Evolutionary conservation across 768 basidiomycete species (phyloP), one percentile per base, ranked within the genome.

Genomic region (Phlebiopsis gigantea): DNA sequence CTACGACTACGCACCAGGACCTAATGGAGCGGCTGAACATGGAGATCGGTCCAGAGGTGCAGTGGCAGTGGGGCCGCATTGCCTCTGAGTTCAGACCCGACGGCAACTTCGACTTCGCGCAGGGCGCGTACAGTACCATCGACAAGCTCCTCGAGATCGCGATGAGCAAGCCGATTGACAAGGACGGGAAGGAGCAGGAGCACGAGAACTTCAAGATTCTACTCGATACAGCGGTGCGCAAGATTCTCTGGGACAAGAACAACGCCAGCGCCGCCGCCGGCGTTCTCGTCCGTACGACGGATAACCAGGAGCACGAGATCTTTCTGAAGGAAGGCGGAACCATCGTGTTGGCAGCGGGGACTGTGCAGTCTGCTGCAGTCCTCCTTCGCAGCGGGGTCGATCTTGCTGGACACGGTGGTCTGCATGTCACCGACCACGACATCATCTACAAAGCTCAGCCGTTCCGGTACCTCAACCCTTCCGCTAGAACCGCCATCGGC

Each of bases 1-100:
- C 34, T 8, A 39, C 34, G 17, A 8, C 34, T 17, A 39, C 17
- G 8, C 34, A 39, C 34, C 34, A 17, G 9, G 34, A 39, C 34
- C 17, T 39, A 8, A 39, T 39, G 34, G 34, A 39, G 8, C 34
- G 17, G 9, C 34, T 46, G 10, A 46, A 46, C 45, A 46, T 41
- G 42, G 21, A 12, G 14, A 39, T 17, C 52, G 52, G 24, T 22
- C 14, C 15, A 12, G 8, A 9, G 49, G 42, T 47, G 46, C n/a
- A 65, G 31, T 68, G 66, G 66, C 62, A 66, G 39, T 68, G 66
- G 66, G 66, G 66, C 12, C 55, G 66, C 14, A 66, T 66, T 49
- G 66, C 66, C 14, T 66, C 66, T 8, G 64, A 66, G 51, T 68
- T 68, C 60, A 31, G n/a, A 42, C 17, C 65, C 22, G 26, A 39